Base-by-base conservation (phyloP, 306 rosid genomes). In the Dalbergia oliveri region DNA sequence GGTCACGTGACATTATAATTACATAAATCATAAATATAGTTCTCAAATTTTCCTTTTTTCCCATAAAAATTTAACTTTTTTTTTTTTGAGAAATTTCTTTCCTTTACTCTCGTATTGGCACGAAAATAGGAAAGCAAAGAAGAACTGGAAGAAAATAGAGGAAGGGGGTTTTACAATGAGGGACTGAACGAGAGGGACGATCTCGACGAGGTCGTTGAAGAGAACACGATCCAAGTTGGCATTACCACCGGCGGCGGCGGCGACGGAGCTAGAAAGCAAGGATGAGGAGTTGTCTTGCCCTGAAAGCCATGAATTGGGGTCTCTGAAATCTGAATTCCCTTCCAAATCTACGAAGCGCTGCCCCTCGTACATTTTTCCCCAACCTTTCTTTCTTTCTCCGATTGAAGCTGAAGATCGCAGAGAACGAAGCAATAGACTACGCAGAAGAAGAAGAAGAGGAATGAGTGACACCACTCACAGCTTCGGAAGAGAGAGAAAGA, bases 171-270 rank as follows among this genome's bases (percentile, higher is more conserved):
- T 89, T 88, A 93, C 86, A 76, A 91, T 94, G 86, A 94, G 97
- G 50, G 97, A 92, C 73, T 94, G 94, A 78, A 92, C 94, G 26
- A 94, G 97, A 47, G 97, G 97, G 39, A 94, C 96, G 73, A 95
- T 93, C 81, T 89, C 90, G 56, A 93, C 96, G 39, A 95, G 96
- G 89, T 95, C 94, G 4, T 95, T 86, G 89, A 81, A 95, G 76
- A 95, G 97, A 67, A 39, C 98, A 47, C 92, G 97, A 89, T 90
- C 94, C 75, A 96, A 76, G 81, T 88, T 91, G 64, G 86, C 41
- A 73, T 83, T 88, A 57, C 83, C 60, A 11, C 78, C 86, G 13
- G 86, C 59, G 8, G 81, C 81, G 35, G 75, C 37, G 39, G 87
- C 18, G 39, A 87, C 18, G 37, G 92, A 45, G 86, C 71, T 43